These are phyloP conservation scores for Metarhizium humberi DNA, from an alignment of 2,329 filamentous ascomycete species.

Conservation along the genomic window DNA sequence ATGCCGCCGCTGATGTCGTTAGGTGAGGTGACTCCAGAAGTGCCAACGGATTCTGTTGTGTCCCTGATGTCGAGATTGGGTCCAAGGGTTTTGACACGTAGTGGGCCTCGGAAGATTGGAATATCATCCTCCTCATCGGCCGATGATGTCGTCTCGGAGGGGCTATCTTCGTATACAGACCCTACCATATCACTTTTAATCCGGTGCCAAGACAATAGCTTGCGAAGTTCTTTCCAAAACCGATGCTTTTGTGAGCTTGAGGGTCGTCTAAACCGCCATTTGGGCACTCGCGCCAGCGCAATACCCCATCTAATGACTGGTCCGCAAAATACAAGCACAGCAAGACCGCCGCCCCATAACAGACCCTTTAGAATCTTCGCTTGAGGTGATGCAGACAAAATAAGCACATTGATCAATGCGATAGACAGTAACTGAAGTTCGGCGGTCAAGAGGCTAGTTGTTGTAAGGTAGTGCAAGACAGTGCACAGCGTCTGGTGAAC, in stretches of 20 bases:
- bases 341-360: slow-evolving; percentile 75
- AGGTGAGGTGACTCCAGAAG: neutral
- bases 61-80: slow-evolving; percentile 6
- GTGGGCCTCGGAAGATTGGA: slow-evolving; percentile 11
- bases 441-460: slow-evolving; percentile 76
- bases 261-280: slow-evolving; percentile 71
- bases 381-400: slow-evolving; percentile 74
- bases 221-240: slow-evolving; percentile 30
- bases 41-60: neutral
- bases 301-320: slow-evolving; percentile 76
- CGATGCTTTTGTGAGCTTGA: slow-evolving; percentile 25
- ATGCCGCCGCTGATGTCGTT: slow-evolving; percentile 5
- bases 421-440: slow-evolving; percentile 84
- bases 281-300: slow-evolving; percentile 76
- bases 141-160: slow-evolving; percentile 21
- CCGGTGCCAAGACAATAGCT: slow-evolving; percentile 34
- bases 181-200: slow-evolving; percentile 32
- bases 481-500: slow-evolving; percentile 70
- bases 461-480: slow-evolving; percentile 71
- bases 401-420: slow-evolving; percentile 68
- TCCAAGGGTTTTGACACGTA: slow-evolving; percentile 22
- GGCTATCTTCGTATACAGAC: slow-evolving; percentile 19
- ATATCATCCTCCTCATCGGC: slow-evolving; percentile 21
- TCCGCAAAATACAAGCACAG: slow-evolving; percentile 63
- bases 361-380: slow-evolving; percentile 75